Evolutionary conservation across 1,284 basidiomycete genomes (phyloP).

Genomic region (Porphyrellus sp.): DNA sequence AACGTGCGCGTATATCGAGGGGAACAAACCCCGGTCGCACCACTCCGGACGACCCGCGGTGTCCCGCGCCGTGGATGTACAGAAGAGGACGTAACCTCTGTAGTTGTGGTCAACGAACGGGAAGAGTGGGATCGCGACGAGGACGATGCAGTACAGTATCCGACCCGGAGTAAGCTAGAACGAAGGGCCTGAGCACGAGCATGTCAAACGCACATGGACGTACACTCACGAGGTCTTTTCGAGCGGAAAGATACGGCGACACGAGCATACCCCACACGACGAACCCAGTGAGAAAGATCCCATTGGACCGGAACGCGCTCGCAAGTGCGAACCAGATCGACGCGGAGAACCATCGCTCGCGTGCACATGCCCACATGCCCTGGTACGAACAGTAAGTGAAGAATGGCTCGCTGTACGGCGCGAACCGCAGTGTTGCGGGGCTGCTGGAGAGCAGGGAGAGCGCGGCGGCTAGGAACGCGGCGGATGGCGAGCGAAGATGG

Average conservation of each 20-base stretch:
- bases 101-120: conserved; percentile 76
- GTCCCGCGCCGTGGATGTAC: conserved; percentile 33
- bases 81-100: conserved; percentile 66
- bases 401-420: conserved; percentile 82
- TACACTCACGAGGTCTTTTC: conserved; percentile 22
- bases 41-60: conserved; percentile 42
- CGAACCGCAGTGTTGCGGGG: conserved; percentile 68
- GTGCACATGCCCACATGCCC: conserved; percentile 66
- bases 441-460: conserved; percentile 82
- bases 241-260: conserved; percentile 43
- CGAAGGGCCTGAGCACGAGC: background rate
- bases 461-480: conserved; percentile 60
- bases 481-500: conserved; percentile 48
- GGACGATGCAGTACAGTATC: conserved; percentile 37
- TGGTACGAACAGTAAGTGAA: conserved; percentile 78
- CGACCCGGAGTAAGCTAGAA: conserved; percentile 36
- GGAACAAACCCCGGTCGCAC: conserved; percentile 56
- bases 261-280: conserved; percentile 67
- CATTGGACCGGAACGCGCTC: conserved; percentile 77
- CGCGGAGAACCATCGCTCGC: conserved; percentile 49
- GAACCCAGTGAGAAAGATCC: conserved; percentile 72
- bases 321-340: conserved; percentile 65
- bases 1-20: conserved; percentile 80
- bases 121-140: conserved; percentile 46
- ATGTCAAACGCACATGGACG: background rate